These are phyloP conservation scores for Talaromyces sp. DNA, from an alignment of 2,329 filamentous ascomycete genomes.

Conservation along the genomic window DNA sequence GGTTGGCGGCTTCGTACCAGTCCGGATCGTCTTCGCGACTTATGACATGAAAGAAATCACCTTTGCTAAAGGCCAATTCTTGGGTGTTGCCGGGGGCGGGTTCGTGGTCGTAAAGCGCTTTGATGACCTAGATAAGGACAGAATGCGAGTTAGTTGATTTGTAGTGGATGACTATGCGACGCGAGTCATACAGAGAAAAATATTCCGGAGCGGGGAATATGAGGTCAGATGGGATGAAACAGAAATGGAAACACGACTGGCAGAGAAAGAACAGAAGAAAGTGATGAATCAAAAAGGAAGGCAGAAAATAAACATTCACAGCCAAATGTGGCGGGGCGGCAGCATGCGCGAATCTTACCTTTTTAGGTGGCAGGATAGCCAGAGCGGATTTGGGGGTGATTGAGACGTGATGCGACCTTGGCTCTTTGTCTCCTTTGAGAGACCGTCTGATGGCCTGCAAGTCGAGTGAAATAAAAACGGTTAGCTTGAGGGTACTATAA, in stretches of 20 bases:
- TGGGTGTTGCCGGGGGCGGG: slow-evolving; percentile 64
- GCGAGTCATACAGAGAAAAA: not conserved
- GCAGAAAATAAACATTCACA: slow-evolving; percentile 10
- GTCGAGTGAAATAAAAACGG: not conserved
- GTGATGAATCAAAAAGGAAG: not conserved
- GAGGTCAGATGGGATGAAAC: not conserved
- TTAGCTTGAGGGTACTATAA: not conserved
- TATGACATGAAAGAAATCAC: slow-evolving; percentile 98
- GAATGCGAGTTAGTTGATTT: slow-evolving; percentile 5
- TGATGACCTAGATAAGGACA: slow-evolving; percentile 69
- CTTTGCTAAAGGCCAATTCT: slow-evolving; percentile 86
- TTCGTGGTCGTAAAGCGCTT: slow-evolving; percentile 90
- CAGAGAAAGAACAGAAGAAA: not conserved
- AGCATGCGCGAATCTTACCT: slow-evolving; percentile 57
- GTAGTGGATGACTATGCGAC: not conserved
- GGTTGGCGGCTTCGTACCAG: slow-evolving; percentile 99
- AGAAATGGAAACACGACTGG: not conserved
- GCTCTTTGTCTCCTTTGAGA: slow-evolving; percentile 81
- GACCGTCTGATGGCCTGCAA: slow-evolving; percentile 75
- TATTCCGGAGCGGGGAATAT: not conserved
- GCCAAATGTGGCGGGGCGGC: slow-evolving; percentile 13
- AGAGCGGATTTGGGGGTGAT: slow-evolving; percentile 81
- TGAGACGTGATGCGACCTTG: slow-evolving; percentile 66
- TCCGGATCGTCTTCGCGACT: slow-evolving; percentile 89
- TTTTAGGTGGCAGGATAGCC: slow-evolving; percentile 88